Percentiles rank a stretch among this genome's conserved stretches.
Conservation (phyloP, 2,329 filamentous ascomycete genomes). For the Rhynchosporium secalis region DNA sequence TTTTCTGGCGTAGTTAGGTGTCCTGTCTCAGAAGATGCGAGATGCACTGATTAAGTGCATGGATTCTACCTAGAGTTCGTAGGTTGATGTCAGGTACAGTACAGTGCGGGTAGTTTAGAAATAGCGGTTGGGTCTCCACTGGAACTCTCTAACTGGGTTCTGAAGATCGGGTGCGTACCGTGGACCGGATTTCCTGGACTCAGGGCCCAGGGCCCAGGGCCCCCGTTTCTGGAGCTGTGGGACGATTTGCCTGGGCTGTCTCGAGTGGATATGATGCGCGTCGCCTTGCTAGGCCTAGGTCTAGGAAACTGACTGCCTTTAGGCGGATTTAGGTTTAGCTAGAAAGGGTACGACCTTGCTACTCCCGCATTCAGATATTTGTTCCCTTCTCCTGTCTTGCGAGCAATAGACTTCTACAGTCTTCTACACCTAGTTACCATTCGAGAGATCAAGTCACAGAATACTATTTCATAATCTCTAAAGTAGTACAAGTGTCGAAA, state of each 20-base stretch:
- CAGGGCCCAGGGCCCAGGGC: neutral
- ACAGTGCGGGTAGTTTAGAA: constrained; percentile 2
- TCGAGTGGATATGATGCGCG: constrained; percentile 5
- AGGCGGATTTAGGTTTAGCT: neutral
- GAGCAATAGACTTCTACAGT: too few relatives aligned
- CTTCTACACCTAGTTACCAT: too few relatives aligned
- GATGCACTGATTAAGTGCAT: too few relatives aligned
- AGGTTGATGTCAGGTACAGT: neutral
- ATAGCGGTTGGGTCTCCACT: neutral
- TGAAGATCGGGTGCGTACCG: neutral
- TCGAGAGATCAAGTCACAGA: too few relatives aligned
- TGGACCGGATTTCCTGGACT: too few relatives aligned
- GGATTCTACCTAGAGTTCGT: too few relatives aligned
- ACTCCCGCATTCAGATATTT: constrained; percentile 3
- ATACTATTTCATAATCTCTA: too few relatives aligned
- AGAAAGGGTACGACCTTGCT: neutral
- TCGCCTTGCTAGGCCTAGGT: constrained; percentile 1
- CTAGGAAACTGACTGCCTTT: neutral
- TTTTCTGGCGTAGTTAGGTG: too few relatives aligned
- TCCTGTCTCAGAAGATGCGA: too few relatives aligned
- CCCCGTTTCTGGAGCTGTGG: neutral
- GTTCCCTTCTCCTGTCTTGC: too few relatives aligned
- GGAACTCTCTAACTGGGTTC: neutral
- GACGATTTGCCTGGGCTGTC: neutral
- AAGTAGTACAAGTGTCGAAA: too few relatives aligned